These are phyloP conservation scores for Candida schatavii DNA, from an alignment of 805 yeast species.

Conservation along the genomic window DNA sequence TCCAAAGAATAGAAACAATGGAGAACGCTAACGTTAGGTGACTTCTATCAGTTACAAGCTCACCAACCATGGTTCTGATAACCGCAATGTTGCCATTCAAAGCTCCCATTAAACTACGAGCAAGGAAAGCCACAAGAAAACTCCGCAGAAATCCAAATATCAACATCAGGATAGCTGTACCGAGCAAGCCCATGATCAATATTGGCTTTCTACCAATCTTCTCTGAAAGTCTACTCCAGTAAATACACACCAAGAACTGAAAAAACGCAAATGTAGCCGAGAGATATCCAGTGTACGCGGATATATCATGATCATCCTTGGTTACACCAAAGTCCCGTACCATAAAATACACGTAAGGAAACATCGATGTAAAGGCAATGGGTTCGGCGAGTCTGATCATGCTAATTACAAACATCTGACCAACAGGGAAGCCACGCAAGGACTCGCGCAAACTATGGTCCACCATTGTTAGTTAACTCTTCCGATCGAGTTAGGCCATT, in stretches of 20 bases:
- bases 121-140: slow-evolving; percentile 51
- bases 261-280: slow-evolving; percentile 58
- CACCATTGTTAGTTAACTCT: no score
- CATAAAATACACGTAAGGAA: slow-evolving; percentile 65
- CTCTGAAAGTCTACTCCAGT: slow-evolving; percentile 60
- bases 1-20: slow-evolving; percentile 58
- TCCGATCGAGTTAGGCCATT: no score
- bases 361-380: slow-evolving; percentile 58
- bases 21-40: slow-evolving; percentile 66
- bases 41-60: slow-evolving; percentile 49
- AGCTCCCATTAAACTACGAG: slow-evolving; percentile 54
- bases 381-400: slow-evolving; percentile 59
- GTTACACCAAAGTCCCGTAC: slow-evolving; percentile 54
- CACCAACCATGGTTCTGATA: slow-evolving; percentile 59
- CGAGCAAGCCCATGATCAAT: slow-evolving; percentile 48
- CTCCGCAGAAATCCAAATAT: slow-evolving; percentile 53
- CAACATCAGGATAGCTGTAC: slow-evolving; percentile 46
- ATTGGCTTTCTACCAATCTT: slow-evolving; percentile 55
- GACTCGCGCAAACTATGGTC: background rate
- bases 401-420: slow-evolving; percentile 41
- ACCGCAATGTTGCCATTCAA: slow-evolving; percentile 66
- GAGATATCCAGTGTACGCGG: slow-evolving; percentile 60
- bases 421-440: slow-evolving; percentile 49
- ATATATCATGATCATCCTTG: slow-evolving; percentile 46
- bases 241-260: slow-evolving; percentile 54